phyloP scores from a whole-genome alignment of 116 monocot genomes.

The Phalaenopsis hybrid region DNA sequence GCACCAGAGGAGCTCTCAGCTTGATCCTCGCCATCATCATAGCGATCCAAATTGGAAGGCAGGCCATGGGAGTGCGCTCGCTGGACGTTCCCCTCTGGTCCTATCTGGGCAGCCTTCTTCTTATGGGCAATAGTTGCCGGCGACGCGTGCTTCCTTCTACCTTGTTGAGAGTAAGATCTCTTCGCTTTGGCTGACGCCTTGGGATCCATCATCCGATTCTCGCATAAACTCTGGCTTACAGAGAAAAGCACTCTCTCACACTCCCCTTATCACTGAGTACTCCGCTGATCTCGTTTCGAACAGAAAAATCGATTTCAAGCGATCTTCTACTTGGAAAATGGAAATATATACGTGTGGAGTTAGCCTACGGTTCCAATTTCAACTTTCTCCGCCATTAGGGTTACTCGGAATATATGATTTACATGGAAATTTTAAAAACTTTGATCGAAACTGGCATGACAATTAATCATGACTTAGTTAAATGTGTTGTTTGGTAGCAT shows the following conservation, averaged over 20 bases:
- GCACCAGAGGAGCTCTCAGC: conserved; percentile 1
- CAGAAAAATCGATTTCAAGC: neutral
- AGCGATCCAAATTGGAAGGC: conserved; percentile 86
- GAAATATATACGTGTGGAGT: neutral
- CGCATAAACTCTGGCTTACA: neutral
- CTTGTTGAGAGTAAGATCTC: conserved; percentile 51
- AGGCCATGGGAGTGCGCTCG: conserved; percentile 19
- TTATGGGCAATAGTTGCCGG: conserved; percentile 34
- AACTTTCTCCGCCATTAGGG: neutral
- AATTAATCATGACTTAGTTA: too few relatives aligned
- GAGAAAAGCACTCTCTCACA: neutral
- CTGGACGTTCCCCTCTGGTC: conserved; percentile 7
- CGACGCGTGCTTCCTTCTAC: conserved; percentile 22
- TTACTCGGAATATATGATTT: neutral
- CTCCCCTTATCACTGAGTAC: neutral
- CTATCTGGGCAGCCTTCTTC: conserved; percentile 30
- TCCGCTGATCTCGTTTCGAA: neutral
- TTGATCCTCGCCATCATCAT: conserved; percentile 28
- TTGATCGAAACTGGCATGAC: too few relatives aligned
- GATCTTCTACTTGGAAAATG: too few relatives aligned
- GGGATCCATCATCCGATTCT: conserved; percentile 44
- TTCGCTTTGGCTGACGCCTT: conserved; percentile 75
- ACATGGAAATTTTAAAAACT: too few relatives aligned
- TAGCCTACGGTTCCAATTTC: neutral
- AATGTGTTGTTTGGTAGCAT: too few relatives aligned